A percentile compares a stretch with the other conserved stretches of the same genome.
phyloP scores from a whole-genome alignment of 1,284 basidiomycete species.

The Sphaerobolus stellatus region DNA sequence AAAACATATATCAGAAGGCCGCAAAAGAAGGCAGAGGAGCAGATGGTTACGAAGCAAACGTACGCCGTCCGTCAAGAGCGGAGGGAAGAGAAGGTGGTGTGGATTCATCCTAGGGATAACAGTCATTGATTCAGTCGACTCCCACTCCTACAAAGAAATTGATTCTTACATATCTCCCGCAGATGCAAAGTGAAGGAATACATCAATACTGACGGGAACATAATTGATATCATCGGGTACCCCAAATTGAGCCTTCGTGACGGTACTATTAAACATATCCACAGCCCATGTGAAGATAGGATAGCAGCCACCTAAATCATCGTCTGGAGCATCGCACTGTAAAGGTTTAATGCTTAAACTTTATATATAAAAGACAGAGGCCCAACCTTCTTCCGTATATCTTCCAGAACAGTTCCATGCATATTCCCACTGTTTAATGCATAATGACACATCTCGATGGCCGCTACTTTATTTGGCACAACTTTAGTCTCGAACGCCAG shows the following conservation, averaged over 20 bases:
- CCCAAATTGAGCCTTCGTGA: too few species aligned
- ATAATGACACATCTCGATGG: constrained; percentile 14
- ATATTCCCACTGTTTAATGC: neutral
- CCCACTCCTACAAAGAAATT: neutral
- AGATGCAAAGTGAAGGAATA: too few species aligned
- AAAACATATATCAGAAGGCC: neutral
- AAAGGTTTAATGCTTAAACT: neutral
- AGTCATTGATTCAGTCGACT: neutral
- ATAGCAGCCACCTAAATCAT: too few species aligned
- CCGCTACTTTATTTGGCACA: constrained; percentile 19
- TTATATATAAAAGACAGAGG: neutral
- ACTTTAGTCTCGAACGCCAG: constrained; percentile 22
- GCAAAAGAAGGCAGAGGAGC: too few species aligned
- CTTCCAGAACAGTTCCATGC: neutral
- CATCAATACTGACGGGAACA: too few species aligned
- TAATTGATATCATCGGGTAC: too few species aligned
- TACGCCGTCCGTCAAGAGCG: constrained; percentile 29
- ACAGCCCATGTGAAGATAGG: too few species aligned
- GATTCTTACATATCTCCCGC: too few species aligned
- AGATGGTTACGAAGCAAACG: constrained; percentile 28
- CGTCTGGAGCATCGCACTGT: neutral
- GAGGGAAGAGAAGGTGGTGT: constrained; percentile 28
- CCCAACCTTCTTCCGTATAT: constrained; percentile 7
- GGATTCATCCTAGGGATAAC: constrained; percentile 22
- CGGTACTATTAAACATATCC: too few species aligned